Evolutionary conservation across 768 basidiomycete species (phyloP), one percentile per base, ranked within the genome.

Genomic region (Xerocomus potaroensis): DNA sequence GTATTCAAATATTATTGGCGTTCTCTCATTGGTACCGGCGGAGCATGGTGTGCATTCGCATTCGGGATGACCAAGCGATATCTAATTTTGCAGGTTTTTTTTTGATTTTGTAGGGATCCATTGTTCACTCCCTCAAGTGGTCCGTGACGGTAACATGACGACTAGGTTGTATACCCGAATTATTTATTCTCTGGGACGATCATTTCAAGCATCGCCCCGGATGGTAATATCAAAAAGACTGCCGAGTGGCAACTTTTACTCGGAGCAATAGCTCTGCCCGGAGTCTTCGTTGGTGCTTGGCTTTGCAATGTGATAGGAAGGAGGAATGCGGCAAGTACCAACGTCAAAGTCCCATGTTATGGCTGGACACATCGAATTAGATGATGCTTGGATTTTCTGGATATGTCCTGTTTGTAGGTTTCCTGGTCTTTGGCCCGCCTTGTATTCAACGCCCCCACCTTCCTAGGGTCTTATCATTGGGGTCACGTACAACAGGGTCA

Each of bases 211-310:
- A 77, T 87, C 24, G 80, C 84, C 38, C 73, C 77, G 35, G 57
- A 74, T 30, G 70, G 72, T 3, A 69, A 73, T 55, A 72, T 82
- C 61, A 80, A 79, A 59, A 50, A 64, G 47, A 85, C 77, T 3
- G 82, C 83, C 5, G 83, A 84, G 60, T 85, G 75, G 71, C 83
- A 83, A 55, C 73, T 86, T n/a, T 69, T 85, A 3, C 72, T 84
- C 5, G 78, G 77, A n/a, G 56, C 73, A 11, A 72, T 86, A 41
- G 73, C 83, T 2, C 64, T 87, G 15, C 83, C 84, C 15, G 84
- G 84, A 37, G 69, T 78, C 48, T 70, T 79, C 32, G 69, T 76
- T 8, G 75, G 75, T 29, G 74, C 69, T 11, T 59, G 65, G 48
- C 67, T 79, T 18, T 76, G 75, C 57, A 77, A 77, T 48, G 69